Base-by-base conservation (phyloP, 768 basidiomycete species). In the Lentinula aciculospora region DNA sequence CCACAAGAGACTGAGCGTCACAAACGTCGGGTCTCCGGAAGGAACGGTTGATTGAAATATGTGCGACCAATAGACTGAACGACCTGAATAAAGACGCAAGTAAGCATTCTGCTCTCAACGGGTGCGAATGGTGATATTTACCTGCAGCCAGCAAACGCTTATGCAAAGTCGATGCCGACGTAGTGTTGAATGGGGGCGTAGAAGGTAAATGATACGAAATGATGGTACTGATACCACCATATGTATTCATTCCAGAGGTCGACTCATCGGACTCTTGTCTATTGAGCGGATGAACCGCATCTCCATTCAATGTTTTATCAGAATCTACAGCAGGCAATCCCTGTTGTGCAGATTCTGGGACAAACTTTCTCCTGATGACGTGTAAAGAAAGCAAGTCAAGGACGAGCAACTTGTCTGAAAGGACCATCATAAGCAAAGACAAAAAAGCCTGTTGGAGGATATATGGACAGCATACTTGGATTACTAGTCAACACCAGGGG, bases 1-100 rank as follows among this genome's bases (percentile, higher is more conserved):
- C 84, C 83, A 85, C 23, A 85, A 42, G 31, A 59, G 40, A 40
- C 53, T 59, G 19, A 73, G 66, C 19, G 72, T 67, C 9, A 72
- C 53, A 19, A 73, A 66, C 0, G 71, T 72, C 1, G 71, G 69
- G 48, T 74, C 72, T 45, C 50, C 64, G 0, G 71, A 67, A 53
- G 62, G 63, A 0, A 12, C 37, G 9, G 58, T 59, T 3, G 40
- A 46, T 21, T 17, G 10, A 13, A 72, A 72, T 39, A 74, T 62
- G 34, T 74, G 69, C 3, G 59, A 61, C 72, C 72, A 74, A 48
- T 74, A 74, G 5, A 74, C 70, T 34, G 72, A 72, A 29, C 72
- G 64, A 2, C 68, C 56, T 57, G 39, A 39, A 6, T n/a, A 39
- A 9, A 19, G 17, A 39, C n/a, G 21, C 3, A 34, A 12, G 13